Base-by-base conservation (phyloP, 73 alveolate species). In the Tetrahymena malaccensis region DNA sequence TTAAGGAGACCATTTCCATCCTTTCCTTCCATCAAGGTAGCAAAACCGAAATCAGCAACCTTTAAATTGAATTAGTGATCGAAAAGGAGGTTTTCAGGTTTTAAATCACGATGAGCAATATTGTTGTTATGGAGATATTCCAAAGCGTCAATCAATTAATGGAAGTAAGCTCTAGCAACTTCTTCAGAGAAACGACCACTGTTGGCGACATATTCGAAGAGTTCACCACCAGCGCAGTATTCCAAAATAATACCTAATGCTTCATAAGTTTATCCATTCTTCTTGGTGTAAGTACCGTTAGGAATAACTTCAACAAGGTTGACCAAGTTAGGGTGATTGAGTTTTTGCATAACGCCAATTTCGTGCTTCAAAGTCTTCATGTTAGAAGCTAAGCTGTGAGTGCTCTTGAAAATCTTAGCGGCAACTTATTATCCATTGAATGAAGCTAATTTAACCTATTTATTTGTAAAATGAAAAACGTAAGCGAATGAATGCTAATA, bases 31-130 rank as follows among this genome's bases (percentile, higher is more conserved):
- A 96, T 43, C 33, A 85, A 70, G 83, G 94, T 44, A 21, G 99
- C 99, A 37, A 98, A 97, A 22, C 99, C 99, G 94, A 98, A 98
- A 93, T 98, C 99, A 83, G 98, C 98, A 70, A 98, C 97, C 95
- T 98, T 98, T 43, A 98, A 93, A 35, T 98, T 95, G 85, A 94
- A 97, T 31, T 97, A 89, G 56, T 96, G 94, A 95, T 98, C 99
- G 21, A 98, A 96, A 33, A 98, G 96, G 55, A 98, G 95, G 95
- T 98, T 98, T 95, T 98, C 99, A 15, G 98, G 98, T 84, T 98
- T 98, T 35, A 98, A 97, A 94, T 98, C 99, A 93, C 99, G 94
- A 94, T 98, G 99, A 57, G 97, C 96, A 83, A 98, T 95, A 57
- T 96, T 98, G 94, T 96, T 95, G 35, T 93, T 93, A 58, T 98